Conservation (phyloP, 1,284 basidiomycete genomes). For the Rhodotorula sp. region DNA sequence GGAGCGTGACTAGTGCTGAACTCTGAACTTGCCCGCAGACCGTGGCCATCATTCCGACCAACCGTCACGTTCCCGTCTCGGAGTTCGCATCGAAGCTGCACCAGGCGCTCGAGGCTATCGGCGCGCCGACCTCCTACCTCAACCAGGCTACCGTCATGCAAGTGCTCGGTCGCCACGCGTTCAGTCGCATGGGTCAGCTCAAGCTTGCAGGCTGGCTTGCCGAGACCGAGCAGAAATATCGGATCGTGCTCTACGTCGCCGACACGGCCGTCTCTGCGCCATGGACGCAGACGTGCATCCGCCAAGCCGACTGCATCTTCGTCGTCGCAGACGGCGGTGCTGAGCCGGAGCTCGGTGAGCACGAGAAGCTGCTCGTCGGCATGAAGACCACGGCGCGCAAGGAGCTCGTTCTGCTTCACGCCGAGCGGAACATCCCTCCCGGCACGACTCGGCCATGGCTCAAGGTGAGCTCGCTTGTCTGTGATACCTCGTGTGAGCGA, state of each 20-base stretch:
- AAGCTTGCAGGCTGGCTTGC: slow-evolving; percentile 92
- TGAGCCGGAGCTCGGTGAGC: slow-evolving; percentile 58
- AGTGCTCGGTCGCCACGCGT: slow-evolving; percentile 87
- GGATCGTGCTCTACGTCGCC: slow-evolving; percentile 88
- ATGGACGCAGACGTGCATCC: slow-evolving; percentile 96
- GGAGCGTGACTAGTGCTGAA: neutral
- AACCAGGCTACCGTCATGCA: slow-evolving; percentile 88
- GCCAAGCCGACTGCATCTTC: slow-evolving; percentile 94
- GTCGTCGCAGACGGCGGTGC: slow-evolving; percentile 84
- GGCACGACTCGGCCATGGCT: slow-evolving; percentile 96
- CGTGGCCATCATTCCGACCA: slow-evolving; percentile 78
- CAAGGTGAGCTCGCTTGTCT: slow-evolving; percentile 61
- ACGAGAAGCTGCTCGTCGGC: slow-evolving; percentile 81
- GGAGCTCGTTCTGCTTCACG: slow-evolving; percentile 90
- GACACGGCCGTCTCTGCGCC: slow-evolving; percentile 87
- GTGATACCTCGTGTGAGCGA: too few species aligned
- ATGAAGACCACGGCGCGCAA: slow-evolving; percentile 98
- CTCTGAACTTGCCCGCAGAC: slow-evolving; percentile 58
- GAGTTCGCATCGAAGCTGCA: slow-evolving; percentile 87
- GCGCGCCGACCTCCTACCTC: slow-evolving; percentile 81
- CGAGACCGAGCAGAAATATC: slow-evolving; percentile 88
- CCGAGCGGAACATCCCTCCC: slow-evolving; percentile 82
- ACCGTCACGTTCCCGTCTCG: slow-evolving; percentile 79
- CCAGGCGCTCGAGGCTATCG: slow-evolving; percentile 78
- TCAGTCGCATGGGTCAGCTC: slow-evolving; percentile 89